phyloP scores from a whole-genome alignment of 1,139 yeast species.

The Blastobotrys raffinosifermentans region DNA sequence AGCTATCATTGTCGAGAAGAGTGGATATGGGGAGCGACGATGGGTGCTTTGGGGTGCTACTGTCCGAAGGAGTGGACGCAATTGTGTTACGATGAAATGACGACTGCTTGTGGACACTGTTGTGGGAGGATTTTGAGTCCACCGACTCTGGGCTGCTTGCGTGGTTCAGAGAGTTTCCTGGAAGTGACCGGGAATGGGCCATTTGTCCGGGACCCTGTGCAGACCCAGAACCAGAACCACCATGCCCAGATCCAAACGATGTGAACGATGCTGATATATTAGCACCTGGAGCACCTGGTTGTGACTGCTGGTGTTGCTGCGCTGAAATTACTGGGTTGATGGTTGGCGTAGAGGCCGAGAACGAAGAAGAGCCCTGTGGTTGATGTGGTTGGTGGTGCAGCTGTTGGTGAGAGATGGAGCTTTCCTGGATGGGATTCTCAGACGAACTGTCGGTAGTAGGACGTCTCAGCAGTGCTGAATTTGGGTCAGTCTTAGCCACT shows the following conservation, averaged over 20 bases:
- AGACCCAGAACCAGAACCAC: too few species aligned
- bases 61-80: conserved; percentile 1
- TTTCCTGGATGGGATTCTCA: too few species aligned
- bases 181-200: too few species aligned
- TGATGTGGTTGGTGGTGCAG: too few species aligned
- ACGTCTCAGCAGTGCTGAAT: conserved; percentile 12
- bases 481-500: conserved; percentile 21
- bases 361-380: background rate
- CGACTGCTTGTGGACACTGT: background rate
- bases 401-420: too few species aligned
- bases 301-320: too few species aligned
- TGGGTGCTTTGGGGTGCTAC: background rate
- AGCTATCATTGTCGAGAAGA: background rate
- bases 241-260: too few species aligned
- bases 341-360: background rate
- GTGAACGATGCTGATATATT: too few species aligned
- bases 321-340: background rate
- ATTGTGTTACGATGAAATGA: background rate
- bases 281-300: too few species aligned
- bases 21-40: background rate
- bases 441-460: too few species aligned
- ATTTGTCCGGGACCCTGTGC: too few species aligned
- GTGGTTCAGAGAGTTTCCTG: too few species aligned
- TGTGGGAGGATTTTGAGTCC: background rate
- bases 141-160: background rate